Evolutionary conservation across 2,329 filamentous ascomycete species (phyloP).

Genomic region (Dryadomyces quercus-mongolicae): DNA sequence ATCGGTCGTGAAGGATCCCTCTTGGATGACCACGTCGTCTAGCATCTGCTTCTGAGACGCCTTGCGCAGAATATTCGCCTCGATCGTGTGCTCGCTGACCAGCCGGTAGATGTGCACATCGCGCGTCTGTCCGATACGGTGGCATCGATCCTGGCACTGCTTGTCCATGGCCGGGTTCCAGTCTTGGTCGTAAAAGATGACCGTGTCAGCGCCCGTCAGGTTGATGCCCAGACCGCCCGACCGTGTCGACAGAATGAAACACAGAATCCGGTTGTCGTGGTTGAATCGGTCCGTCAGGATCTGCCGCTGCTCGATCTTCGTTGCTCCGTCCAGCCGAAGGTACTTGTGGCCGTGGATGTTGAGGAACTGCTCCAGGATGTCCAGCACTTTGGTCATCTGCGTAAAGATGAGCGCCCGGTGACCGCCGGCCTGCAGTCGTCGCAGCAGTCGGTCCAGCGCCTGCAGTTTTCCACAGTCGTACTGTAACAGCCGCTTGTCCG

Average conservation of each 20-base stretch:
- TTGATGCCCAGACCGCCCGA: slow-evolving; percentile 95
- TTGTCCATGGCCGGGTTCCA: slow-evolving; percentile 99
- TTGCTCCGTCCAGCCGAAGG: slow-evolving; percentile 88
- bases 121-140: slow-evolving; percentile 92
- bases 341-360: slow-evolving; percentile 98
- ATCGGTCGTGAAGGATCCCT: slow-evolving; percentile 95
- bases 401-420: slow-evolving; percentile 97
- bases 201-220: slow-evolving; percentile 87
- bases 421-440: slow-evolving; percentile 75
- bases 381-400: slow-evolving; percentile 97
- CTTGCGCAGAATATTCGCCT: slow-evolving; percentile 94
- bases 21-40: slow-evolving; percentile 96
- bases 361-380: slow-evolving; percentile 93
- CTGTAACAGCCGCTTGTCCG: slow-evolving; percentile 88
- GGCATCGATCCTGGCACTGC: slow-evolving; percentile 93
- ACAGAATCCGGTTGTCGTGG: slow-evolving; percentile 79
- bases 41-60: slow-evolving; percentile 96
- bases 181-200: slow-evolving; percentile 98
- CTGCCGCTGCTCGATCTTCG: slow-evolving; percentile 90
- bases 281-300: slow-evolving; percentile 96
- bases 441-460: slow-evolving; percentile 71
- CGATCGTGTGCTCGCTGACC: slow-evolving; percentile 86
- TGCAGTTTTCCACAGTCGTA: slow-evolving; percentile 98
- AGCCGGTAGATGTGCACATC: slow-evolving; percentile 97
- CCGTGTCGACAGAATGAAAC: slow-evolving; percentile 89